Evolutionary conservation across 73 alveolate species (phyloP), one percentile per base, ranked within the genome.

Genomic region (Tetrahymena borealis): DNA sequence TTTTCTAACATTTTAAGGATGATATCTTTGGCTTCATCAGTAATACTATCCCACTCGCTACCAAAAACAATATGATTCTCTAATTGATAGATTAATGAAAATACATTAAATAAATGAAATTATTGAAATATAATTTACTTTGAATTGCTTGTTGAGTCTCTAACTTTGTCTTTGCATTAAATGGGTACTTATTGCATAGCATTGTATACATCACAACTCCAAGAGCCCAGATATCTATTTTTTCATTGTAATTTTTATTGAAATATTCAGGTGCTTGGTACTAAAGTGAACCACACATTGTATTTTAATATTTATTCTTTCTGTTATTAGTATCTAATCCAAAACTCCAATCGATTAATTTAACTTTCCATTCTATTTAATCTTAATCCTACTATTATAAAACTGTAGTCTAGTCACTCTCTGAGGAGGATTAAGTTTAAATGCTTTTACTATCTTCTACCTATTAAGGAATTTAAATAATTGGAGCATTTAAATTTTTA

Each of bases 11-110:
- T 95, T 91, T 94, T 94, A 37, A 94, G 90, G 9, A 97, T 92
- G 38, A 97, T 90, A 91, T 97, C 96, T 79, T 95, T 97, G 24
- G 98, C 94, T 39, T 93, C 91, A 78, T 93, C 95, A 39, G 90
- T 85, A 15, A 39, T 90, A 15, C 78, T 79, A 32, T 90, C 91
- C 95, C 95, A 93, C 40, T 93, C 93, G 28, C 60, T 85, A 33
- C 95, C 91, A 31, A 13, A 60, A 28, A n/a, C 33, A 24, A 60
- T 28, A 24, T 60, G n/a, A n/a, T n/a, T n/a, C n/a, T n/a, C n/a
- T n/a, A n/a, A n/a, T n/a, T n/a, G n/a, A n/a, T n/a, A n/a, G n/a
- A n/a, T n/a, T n/a, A n/a, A n/a, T n/a, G n/a, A n/a, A n/a, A n/a
- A n/a, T n/a, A n/a, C n/a, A n/a, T n/a, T n/a, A n/a, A n/a, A n/a